Evolutionary conservation across 2,329 filamentous ascomycete genomes (phyloP).

Genomic region (Alternaria metachromatica): DNA sequence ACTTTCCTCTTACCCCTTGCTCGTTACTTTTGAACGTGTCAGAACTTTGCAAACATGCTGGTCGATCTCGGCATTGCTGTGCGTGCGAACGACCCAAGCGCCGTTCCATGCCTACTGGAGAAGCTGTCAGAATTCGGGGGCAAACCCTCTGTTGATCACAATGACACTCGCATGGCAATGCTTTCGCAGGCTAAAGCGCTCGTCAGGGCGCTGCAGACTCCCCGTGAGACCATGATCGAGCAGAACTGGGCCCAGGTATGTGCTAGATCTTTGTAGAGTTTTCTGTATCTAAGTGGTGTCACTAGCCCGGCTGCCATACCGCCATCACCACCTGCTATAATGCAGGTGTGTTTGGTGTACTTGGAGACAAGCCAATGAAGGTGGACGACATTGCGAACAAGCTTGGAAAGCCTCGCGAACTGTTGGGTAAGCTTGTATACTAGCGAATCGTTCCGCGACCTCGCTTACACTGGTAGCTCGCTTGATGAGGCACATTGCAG

Average conservation of each 20-base stretch:
- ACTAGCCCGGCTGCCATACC: background rate
- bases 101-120: background rate
- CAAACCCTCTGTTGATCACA: background rate
- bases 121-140: background rate
- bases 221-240: background rate
- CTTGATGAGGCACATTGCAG: background rate
- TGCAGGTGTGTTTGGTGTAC: background rate
- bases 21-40: background rate
- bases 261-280: background rate
- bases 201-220: background rate
- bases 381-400: background rate
- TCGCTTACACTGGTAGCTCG: background rate
- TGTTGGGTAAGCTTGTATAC: background rate
- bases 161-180: background rate
- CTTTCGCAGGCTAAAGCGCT: background rate
- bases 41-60: background rate
- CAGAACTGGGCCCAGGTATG: conserved; percentile 1
- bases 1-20: background rate
- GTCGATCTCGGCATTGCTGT: background rate
- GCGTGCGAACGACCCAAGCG: background rate
- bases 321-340: background rate
- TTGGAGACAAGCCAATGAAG: background rate
- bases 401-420: background rate
- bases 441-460: background rate
- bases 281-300: background rate